Percentiles rank a stretch among this genome's conserved stretches.
Evolutionary conservation across 768 basidiomycete species (phyloP).

Genomic region (Naganishia vaughanmartiniae): DNA sequence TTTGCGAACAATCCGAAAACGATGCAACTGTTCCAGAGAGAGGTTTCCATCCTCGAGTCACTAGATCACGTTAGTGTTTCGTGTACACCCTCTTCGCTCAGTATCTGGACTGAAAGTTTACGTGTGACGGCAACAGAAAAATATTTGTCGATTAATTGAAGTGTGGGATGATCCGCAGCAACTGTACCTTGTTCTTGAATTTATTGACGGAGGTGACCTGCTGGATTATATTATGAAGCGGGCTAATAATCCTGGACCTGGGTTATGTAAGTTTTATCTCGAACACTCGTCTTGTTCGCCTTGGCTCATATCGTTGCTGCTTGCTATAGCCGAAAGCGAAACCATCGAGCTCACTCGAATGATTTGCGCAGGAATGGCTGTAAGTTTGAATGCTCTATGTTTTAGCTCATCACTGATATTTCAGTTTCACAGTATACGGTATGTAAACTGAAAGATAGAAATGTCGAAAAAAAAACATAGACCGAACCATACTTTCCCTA

Average conservation of each 20-base stretch:
- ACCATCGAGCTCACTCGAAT: conserved; percentile 72
- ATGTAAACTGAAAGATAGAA: conserved; percentile 27
- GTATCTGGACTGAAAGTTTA: neutral
- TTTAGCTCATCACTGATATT: neutral
- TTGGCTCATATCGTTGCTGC: neutral
- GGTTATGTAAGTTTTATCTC: conserved; percentile 60
- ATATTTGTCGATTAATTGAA: conserved; percentile 77
- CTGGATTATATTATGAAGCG: conserved; percentile 65
- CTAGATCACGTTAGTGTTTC: conserved; percentile 64
- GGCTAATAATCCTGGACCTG: conserved; percentile 49
- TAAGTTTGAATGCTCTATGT: conserved; percentile 29
- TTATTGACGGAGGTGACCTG: conserved; percentile 82
- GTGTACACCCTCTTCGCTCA: neutral
- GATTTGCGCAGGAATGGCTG: conserved; percentile 66
- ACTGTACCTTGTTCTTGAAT: conserved; percentile 68
- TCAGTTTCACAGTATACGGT: conserved; percentile 26
- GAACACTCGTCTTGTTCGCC: neutral
- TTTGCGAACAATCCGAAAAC: conserved; percentile 45
- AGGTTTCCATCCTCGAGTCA: conserved; percentile 73
- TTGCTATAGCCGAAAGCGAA: conserved; percentile 52
- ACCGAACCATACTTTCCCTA: neutral
- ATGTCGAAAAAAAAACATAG: neutral
- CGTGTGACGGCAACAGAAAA: conserved; percentile 53
- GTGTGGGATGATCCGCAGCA: conserved; percentile 66
- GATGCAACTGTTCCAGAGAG: conserved; percentile 60